Base-by-base conservation (phyloP, 768 basidiomycete genomes). In the Mycena filopes region DNA sequence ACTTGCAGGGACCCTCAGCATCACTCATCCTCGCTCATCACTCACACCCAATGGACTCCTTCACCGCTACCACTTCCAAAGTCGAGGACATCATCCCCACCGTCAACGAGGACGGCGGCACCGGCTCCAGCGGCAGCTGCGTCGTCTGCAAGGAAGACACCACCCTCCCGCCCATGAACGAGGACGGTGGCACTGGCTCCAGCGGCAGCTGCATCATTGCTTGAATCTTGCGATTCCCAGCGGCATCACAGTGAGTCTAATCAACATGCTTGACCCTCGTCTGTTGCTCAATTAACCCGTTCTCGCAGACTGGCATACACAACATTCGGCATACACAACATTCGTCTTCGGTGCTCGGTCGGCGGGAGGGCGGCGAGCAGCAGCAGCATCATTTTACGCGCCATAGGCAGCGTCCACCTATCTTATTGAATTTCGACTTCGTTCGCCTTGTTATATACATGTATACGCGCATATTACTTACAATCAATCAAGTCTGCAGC, bases 141-240 rank as follows among this genome's bases (percentile, higher is more conserved):
- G 31, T 33, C 31, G 62, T 63, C 62, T 63, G 62, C 55, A 63
- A 63, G 55, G 62, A 63, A 26, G 62, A 63, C 40, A 55, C 62
- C 25, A 41, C 54, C 46, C 62, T 63, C 55, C 62, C 62, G 3
- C 11, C 47, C 62, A 29, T 50, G 54, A 45, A 63, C 48, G 46
- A 63, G 26, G 62, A 63, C 47, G 15, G 8, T 21, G 47, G 62
- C 36, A 31, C 38, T 13, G 62, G 62, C 26, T 49, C 55, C 38
- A 56, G 62, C 47, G 62, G 62, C 25, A 33, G 55, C 54, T 63
- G 62, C 47, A n/a, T 63, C 48, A 56, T 63, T 57, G 62, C 62
- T 51, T 63, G 47, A 57, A 45, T 36, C 51, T n/a, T 36, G 21
- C 46, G 21, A 40, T 16, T 25, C n/a, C 18, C 47, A 18, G 16